Percentiles rank a stretch among this genome's conserved stretches.
These are phyloP conservation scores for Nidularia sp. DNA, from an alignment of 768 basidiomycete genomes.

Conservation along the genomic window DNA sequence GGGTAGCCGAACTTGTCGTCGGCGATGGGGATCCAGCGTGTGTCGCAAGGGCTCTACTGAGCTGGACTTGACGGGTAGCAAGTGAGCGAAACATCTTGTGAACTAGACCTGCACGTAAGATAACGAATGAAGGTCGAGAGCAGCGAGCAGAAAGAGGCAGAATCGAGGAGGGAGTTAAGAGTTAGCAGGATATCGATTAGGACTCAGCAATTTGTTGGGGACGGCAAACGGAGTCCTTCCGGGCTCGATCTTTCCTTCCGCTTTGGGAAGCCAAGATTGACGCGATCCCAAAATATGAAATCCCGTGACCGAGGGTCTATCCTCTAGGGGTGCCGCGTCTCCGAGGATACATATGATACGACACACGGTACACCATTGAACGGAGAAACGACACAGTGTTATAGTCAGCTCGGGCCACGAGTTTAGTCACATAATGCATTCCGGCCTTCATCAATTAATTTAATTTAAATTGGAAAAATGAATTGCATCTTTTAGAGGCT, in stretches of 20 bases:
- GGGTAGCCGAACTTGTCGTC: constrained; percentile 23
- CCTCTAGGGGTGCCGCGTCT: not conserved
- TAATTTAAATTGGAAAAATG: too few species aligned
- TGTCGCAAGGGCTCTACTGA: constrained; percentile 58
- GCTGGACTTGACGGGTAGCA: constrained; percentile 18
- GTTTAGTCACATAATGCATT: too few species aligned
- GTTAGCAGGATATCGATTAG: not conserved
- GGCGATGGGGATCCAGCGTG: constrained; percentile 36
- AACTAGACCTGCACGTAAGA: constrained; percentile 42
- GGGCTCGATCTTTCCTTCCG: not conserved
- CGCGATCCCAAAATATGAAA: not conserved
- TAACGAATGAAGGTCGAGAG: constrained; percentile 22
- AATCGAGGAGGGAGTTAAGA: constrained; percentile 26
- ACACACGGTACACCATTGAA: not conserved
- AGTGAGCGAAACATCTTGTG: constrained; percentile 59
- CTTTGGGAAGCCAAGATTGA: not conserved
- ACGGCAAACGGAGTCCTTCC: not conserved
- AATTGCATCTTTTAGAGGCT: too few species aligned
- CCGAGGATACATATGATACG: not conserved
- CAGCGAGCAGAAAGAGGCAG: constrained; percentile 42
- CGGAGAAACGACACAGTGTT: too few species aligned
- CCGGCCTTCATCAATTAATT: too few species aligned
- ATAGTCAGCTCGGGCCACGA: too few species aligned
- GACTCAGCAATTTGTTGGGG: constrained; percentile 19
- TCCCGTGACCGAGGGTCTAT: not conserved